phyloP scores from a whole-genome alignment of 805 yeast species.

The Yamadazyma olivae region DNA sequence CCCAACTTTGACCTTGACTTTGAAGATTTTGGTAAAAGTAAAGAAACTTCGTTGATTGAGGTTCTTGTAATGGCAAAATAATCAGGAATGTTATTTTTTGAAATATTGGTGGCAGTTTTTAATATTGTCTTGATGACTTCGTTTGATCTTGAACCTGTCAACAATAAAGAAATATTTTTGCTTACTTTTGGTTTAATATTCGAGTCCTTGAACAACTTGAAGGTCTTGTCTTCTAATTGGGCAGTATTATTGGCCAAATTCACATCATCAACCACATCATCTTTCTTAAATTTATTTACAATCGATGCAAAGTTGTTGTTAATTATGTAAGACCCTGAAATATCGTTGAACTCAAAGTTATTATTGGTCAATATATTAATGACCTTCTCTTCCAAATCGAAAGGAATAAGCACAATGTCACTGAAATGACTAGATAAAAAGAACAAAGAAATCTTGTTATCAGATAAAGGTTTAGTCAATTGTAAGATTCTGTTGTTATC shows the following conservation, averaged over 20 bases:
- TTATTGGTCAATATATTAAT: constrained; percentile 40
- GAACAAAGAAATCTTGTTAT: constrained; percentile 54
- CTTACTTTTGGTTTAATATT: constrained; percentile 46
- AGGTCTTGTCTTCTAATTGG: constrained; percentile 27
- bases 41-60: constrained; percentile 47
- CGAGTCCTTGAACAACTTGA: constrained; percentile 31
- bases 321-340: constrained; percentile 40
- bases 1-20: constrained; percentile 34
- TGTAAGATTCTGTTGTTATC: constrained; percentile 48
- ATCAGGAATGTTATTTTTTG: constrained; percentile 28
- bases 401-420: constrained; percentile 61
- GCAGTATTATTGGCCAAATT: neutral
- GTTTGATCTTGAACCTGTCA: constrained; percentile 59
- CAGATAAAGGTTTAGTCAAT: constrained; percentile 56
- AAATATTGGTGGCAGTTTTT: constrained; percentile 39
- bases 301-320: constrained; percentile 3
- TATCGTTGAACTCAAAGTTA: constrained; percentile 43
- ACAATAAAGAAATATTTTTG: constrained; percentile 36
- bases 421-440: constrained; percentile 62
- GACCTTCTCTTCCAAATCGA: constrained; percentile 40
- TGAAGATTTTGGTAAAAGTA: constrained; percentile 43
- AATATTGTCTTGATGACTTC: constrained; percentile 40
- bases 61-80: constrained; percentile 55
- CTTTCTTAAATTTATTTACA: no score
- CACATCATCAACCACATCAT: constrained; percentile 1